Evolutionary conservation across 305 asterid species (phyloP).

Genomic region (Fraxinus angustifolia): DNA sequence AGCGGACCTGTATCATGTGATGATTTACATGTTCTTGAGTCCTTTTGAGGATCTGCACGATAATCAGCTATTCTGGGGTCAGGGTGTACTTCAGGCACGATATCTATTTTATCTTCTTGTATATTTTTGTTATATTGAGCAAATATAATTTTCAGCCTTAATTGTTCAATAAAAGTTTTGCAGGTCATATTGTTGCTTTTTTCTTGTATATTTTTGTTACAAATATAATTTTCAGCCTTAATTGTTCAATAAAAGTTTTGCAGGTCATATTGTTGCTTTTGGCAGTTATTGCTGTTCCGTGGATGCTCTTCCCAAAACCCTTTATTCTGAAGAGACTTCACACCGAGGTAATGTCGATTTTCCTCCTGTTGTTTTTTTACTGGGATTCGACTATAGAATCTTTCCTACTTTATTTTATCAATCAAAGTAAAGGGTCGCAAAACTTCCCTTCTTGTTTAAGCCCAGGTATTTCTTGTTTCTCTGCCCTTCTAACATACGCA

Average conservation of each 20-base stretch:
- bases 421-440: conserved; percentile 4
- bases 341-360: conserved; percentile 55
- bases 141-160: background rate
- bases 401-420: conserved; percentile 11
- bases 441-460: conserved; percentile 15
- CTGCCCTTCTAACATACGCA: background rate
- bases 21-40: conserved; percentile 98
- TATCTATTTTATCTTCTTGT: conserved; percentile 14
- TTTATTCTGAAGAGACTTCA: conserved; percentile 79
- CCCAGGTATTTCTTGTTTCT: background rate
- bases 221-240: background rate
- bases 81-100: conserved; percentile 77
- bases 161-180: conserved; percentile 19
- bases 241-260: conserved; percentile 19
- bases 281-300: conserved; percentile 90
- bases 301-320: conserved; percentile 99
- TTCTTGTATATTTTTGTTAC: conserved; percentile 12
- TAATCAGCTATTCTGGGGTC: conserved; percentile 87
- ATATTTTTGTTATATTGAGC: conserved; percentile 13
- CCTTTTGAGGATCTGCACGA: conserved; percentile 92
- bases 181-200: conserved; percentile 78
- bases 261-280: conserved; percentile 77
- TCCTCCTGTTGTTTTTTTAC: conserved; percentile 13
- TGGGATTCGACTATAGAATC: background rate
- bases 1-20: conserved; percentile 96